Percentiles rank a stretch among this genome's conserved stretches.
phyloP scores from a whole-genome alignment of 352 stramenopile species.

The Phytophthora europaea region DNA sequence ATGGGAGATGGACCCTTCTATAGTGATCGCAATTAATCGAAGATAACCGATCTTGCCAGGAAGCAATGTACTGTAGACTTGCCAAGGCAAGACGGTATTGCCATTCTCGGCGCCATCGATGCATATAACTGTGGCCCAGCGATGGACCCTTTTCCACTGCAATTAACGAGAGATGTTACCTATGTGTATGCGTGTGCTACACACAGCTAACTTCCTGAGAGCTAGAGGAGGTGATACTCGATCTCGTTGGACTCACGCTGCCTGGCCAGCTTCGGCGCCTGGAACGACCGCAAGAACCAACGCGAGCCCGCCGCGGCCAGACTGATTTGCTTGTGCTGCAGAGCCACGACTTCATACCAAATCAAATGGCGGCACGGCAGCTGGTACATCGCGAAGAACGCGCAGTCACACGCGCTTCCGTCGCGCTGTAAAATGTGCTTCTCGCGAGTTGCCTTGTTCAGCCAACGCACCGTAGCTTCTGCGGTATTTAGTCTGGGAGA shows the following conservation, averaged over 20 bases:
- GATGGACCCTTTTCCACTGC: too few species aligned
- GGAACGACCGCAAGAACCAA: slow-evolving; percentile 81
- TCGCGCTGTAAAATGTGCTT: slow-evolving; percentile 70
- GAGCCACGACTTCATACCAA: slow-evolving; percentile 74
- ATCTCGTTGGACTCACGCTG: slow-evolving; percentile 82
- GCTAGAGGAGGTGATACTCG: slow-evolving; percentile 73
- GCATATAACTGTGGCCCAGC: too few species aligned
- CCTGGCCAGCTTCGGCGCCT: slow-evolving; percentile 62
- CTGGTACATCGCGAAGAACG: slow-evolving; percentile 74
- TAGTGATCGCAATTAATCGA: slow-evolving; percentile 11
- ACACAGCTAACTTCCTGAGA: not conserved
- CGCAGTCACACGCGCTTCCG: slow-evolving; percentile 70
- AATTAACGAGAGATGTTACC: too few species aligned
- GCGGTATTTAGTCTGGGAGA: slow-evolving; percentile 9
- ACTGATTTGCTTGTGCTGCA: slow-evolving; percentile 74
- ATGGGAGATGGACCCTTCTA: slow-evolving; percentile 2
- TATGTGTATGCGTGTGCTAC: not conserved
- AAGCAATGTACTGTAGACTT: not conserved
- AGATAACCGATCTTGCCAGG: not conserved
- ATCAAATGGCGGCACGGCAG: slow-evolving; percentile 80
- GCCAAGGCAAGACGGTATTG: too few species aligned
- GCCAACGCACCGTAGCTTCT: slow-evolving; percentile 55
- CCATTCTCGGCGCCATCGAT: too few species aligned
- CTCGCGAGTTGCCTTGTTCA: slow-evolving; percentile 67
- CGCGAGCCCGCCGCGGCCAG: slow-evolving; percentile 65